Evolutionary conservation across 306 rosid genomes (phyloP), one percentile per base, ranked within the genome.

Genomic region (Luffa aegyptiaca): DNA sequence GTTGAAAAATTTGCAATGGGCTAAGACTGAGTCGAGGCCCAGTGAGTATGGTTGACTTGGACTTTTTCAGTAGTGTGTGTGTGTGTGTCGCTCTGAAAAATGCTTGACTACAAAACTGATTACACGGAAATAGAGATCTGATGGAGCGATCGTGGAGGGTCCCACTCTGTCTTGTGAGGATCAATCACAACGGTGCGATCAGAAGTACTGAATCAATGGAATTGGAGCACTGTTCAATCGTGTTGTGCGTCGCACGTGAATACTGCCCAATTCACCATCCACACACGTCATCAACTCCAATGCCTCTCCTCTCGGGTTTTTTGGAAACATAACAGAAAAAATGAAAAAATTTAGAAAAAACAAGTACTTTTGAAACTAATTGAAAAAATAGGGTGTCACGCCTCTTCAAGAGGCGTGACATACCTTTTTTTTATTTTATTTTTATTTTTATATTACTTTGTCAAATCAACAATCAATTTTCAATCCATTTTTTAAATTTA

Each of bases 281-380:
- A n/a, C 75, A 81, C 66, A 89, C 88, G 84, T 82, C 88, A 86
- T 86, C 94, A 87, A 83, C 88, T 76, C 88, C 88, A 75, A 82
- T 68, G 63, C 70, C 44, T 48, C 57, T 26, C n/a, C n/a, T n/a
- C n/a, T n/a, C n/a, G n/a, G n/a, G n/a, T n/a, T n/a, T n/a, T n/a
- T n/a, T n/a, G n/a, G n/a, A n/a, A n/a, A n/a, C n/a, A n/a, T n/a
- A n/a, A n/a, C n/a, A n/a, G n/a, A n/a, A n/a, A n/a, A n/a, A n/a
- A n/a, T n/a, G n/a, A n/a, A n/a, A n/a, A n/a, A n/a, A n/a, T n/a
- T n/a, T n/a, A n/a, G n/a, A n/a, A n/a, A n/a, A n/a, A n/a, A n/a
- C n/a, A n/a, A n/a, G n/a, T n/a, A n/a, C n/a, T n/a, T n/a, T n/a
- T n/a, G n/a, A n/a, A n/a, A n/a, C n/a, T n/a, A n/a, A n/a, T n/a